A percentile compares a stretch with the other conserved stretches of the same genome.
Conservation (phyloP, 495 filamentous ascomycete species). For the Penicillium cosmopolitanum region DNA sequence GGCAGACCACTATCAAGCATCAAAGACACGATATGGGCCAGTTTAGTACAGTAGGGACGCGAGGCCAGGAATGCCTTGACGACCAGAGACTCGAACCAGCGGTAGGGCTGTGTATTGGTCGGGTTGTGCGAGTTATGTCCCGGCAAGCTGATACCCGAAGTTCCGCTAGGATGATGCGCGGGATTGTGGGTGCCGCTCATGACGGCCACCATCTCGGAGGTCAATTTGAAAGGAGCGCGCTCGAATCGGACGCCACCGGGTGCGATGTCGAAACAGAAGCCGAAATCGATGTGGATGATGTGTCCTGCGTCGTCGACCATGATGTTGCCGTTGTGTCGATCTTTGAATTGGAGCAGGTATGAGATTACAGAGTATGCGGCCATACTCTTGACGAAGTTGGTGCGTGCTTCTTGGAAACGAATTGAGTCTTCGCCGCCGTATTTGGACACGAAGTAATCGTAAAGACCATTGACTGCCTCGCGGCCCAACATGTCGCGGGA, state of each 20-base stretch:
- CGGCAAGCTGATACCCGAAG: constrained; percentile 35
- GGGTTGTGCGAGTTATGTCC: constrained; percentile 45
- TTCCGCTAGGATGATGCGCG: constrained; percentile 32
- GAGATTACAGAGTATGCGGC: constrained; percentile 99
- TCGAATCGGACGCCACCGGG: constrained; percentile 97
- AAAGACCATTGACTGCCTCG: constrained; percentile 95
- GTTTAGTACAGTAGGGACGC: constrained; percentile 82
- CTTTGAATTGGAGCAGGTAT: constrained; percentile 97
- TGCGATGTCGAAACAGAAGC: constrained; percentile 99
- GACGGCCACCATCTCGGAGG: constrained; percentile 94
- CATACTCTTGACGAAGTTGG: constrained; percentile 99
- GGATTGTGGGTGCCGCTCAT: constrained; percentile 79
- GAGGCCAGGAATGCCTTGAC: constrained; percentile 94
- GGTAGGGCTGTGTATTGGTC: constrained; percentile 82
- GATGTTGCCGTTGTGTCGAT: constrained; percentile 99
- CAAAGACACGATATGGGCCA: constrained; percentile 83
- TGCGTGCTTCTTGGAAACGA: constrained; percentile 91
- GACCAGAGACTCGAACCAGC: constrained; percentile 94
- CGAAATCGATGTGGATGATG: constrained; percentile 99
- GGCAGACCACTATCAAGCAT: constrained; percentile 98
- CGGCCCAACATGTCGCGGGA: constrained; percentile 98
- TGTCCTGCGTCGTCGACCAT: constrained; percentile 98
- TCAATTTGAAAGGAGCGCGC: constrained; percentile 97
- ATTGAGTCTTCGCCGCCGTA: constrained; percentile 96
- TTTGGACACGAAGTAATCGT: constrained; percentile 97